Evolutionary conservation across 148 eudicot genomes (phyloP).

Genomic region (Vaccinium darrowii): DNA sequence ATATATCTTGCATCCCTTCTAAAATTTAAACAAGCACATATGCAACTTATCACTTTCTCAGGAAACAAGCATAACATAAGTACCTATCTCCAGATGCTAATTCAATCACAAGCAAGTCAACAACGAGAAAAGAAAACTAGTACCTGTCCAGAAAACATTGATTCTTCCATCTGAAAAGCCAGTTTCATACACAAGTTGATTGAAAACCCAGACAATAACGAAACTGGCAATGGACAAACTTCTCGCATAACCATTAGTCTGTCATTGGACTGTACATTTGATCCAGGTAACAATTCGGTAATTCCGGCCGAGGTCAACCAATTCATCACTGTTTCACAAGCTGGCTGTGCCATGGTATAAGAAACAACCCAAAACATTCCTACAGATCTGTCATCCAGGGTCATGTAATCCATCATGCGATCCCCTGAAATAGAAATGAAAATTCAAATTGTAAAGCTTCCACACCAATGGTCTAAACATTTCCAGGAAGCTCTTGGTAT

Average conservation of each 20-base stretch:
- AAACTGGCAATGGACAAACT: conserved; percentile 79
- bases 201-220: conserved; percentile 83
- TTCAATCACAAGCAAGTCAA: conserved; percentile 4
- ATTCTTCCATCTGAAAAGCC: conserved; percentile 86
- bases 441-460: background rate
- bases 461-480: background rate
- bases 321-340: conserved; percentile 86
- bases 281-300: conserved; percentile 64
- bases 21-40: background rate
- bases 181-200: conserved; percentile 75
- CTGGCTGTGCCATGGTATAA: conserved; percentile 87
- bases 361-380: conserved; percentile 99
- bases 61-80: background rate
- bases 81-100: background rate
- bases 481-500: background rate
- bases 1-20: background rate
- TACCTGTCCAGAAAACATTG: conserved; percentile 95
- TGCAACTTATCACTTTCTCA: background rate
- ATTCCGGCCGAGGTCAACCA: conserved; percentile 85
- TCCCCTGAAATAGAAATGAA: conserved; percentile 51
- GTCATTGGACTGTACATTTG: conserved; percentile 74
- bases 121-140: background rate
- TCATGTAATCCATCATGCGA: conserved; percentile 80
- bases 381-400: conserved; percentile 79
- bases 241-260: conserved; percentile 83